Conservation (phyloP, 495 filamentous ascomycete genomes). For the Cercophora newfieldiana region DNA sequence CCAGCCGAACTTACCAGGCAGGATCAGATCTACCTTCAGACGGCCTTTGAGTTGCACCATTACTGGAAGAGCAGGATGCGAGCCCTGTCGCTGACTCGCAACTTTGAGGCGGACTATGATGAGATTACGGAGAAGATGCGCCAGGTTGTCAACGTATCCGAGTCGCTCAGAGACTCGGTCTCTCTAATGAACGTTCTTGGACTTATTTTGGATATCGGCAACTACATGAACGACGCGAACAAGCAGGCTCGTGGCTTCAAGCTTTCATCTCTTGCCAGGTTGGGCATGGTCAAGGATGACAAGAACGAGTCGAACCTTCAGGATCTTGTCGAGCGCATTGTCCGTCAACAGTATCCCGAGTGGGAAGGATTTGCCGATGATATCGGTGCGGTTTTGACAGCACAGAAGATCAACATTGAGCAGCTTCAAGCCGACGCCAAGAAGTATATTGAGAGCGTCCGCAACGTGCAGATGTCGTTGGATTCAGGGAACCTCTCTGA, state of each 20-base stretch:
- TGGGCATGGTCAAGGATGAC: slow-evolving; percentile 98
- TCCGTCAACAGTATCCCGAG: slow-evolving; percentile 92
- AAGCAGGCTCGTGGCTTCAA: slow-evolving; percentile 99
- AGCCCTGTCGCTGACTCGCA: slow-evolving; percentile 80
- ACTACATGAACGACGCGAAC: slow-evolving; percentile 99
- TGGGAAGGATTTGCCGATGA: slow-evolving; percentile 90
- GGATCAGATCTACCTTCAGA: slow-evolving; percentile 92
- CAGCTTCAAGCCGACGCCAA: slow-evolving; percentile 86
- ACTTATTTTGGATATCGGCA: slow-evolving; percentile 94
- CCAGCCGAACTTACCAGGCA: slow-evolving; percentile 86
- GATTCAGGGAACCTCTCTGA: slow-evolving; percentile 95
- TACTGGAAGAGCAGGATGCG: slow-evolving; percentile 99
- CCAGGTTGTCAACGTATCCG: slow-evolving; percentile 80
- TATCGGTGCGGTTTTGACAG: slow-evolving; percentile 73
- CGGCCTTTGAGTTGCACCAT: slow-evolving; percentile 92
- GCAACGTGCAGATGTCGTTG: slow-evolving; percentile 86
- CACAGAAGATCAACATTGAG: slow-evolving; percentile 96
- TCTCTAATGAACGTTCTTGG: slow-evolving; percentile 94
- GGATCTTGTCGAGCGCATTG: slow-evolving; percentile 95
- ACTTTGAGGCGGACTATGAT: slow-evolving; percentile 87
- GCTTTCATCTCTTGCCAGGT: slow-evolving; percentile 85
- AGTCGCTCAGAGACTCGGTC: slow-evolving; percentile 86
- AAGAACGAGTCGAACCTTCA: slow-evolving; percentile 97
- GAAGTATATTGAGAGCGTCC: slow-evolving; percentile 91
- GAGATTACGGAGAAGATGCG: slow-evolving; percentile 79